Evolutionary conservation across 2,329 filamentous ascomycete genomes (phyloP).

Genomic region (Penicillium hesseltinei): DNA sequence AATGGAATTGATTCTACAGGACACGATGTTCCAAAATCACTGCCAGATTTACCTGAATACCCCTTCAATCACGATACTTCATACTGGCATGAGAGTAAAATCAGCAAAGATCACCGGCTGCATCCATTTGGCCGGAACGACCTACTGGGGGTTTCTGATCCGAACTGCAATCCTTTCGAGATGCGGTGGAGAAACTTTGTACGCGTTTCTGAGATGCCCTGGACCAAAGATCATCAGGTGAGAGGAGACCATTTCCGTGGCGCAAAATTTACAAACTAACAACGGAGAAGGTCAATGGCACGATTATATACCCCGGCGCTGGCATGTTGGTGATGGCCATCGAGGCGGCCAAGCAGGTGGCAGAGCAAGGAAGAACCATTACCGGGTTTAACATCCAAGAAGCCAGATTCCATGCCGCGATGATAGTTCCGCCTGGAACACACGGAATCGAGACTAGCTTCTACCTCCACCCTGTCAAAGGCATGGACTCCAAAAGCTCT

Average conservation of each 20-base stretch:
- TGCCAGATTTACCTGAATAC: conserved; percentile 36
- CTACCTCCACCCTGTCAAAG: not conserved
- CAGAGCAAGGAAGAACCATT: not conserved
- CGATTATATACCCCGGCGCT: conserved; percentile 1
- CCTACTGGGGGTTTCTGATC: conserved; percentile 9
- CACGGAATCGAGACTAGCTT: conserved; percentile 3
- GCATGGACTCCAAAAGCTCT: not conserved
- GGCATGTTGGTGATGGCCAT: conserved; percentile 3
- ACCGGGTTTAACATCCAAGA: not conserved
- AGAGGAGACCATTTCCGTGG: not conserved
- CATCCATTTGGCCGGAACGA: not conserved
- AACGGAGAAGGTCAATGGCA: conserved; percentile 16
- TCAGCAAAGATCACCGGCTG: conserved; percentile 20
- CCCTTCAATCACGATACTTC: conserved; percentile 37
- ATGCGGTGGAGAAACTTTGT: conserved; percentile 46
- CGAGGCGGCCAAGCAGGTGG: conserved; percentile 1
- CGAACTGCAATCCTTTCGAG: conserved; percentile 13
- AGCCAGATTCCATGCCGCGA: not conserved
- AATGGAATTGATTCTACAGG: not conserved
- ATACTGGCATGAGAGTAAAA: conserved; percentile 36
- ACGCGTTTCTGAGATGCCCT: conserved; percentile 42
- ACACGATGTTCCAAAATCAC: not conserved
- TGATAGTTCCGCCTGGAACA: not conserved
- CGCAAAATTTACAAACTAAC: not conserved
- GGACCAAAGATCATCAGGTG: conserved; percentile 46